phyloP scores from a whole-genome alignment of 2,329 filamentous ascomycete species.

The Sarocladium brachiariae region DNA sequence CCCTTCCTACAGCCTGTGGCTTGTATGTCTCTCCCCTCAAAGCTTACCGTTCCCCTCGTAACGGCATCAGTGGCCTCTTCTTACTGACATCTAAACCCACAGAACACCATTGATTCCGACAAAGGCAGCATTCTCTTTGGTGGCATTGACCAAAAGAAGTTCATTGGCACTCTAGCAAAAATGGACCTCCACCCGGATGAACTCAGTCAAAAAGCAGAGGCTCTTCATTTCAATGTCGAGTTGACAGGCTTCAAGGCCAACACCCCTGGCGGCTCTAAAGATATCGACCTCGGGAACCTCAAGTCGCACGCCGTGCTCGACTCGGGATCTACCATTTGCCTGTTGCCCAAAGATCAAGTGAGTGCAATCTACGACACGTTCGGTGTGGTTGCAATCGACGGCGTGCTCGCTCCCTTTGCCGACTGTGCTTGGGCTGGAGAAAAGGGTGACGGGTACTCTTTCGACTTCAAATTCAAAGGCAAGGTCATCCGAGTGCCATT shows the following conservation, averaged over 20 bases:
- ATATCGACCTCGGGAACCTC: conserved; percentile 27
- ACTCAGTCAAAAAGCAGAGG: conserved; percentile 31
- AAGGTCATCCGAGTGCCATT: conserved; percentile 42
- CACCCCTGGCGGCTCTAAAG: conserved; percentile 18
- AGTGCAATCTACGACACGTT: conserved; percentile 42
- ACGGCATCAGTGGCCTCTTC: background rate
- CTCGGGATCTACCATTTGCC: conserved; percentile 64
- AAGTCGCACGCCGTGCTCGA: conserved; percentile 60
- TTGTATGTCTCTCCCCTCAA: conserved; percentile 26
- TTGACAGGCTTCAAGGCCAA: conserved; percentile 32
- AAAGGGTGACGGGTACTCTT: conserved; percentile 35
- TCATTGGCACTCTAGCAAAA: conserved; percentile 41
- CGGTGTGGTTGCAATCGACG: conserved; percentile 37
- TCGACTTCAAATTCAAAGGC: conserved; percentile 46
- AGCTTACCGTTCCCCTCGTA: background rate
- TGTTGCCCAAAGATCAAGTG: conserved; percentile 56
- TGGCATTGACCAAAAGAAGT: conserved; percentile 70
- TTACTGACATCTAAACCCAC: background rate
- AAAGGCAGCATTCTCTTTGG: conserved; percentile 71
- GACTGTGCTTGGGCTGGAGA: conserved; percentile 43
- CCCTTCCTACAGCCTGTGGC: conserved; percentile 63
- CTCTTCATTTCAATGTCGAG: conserved; percentile 27
- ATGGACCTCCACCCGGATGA: conserved; percentile 39
- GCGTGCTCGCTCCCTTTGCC: conserved; percentile 40
- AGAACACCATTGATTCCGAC: conserved; percentile 55